A percentile compares a stretch with the other conserved stretches of the same genome.
These are phyloP conservation scores for Cladosporium austrohemisphaericum DNA, from an alignment of 2,329 filamentous ascomycete genomes.

Conservation along the genomic window DNA sequence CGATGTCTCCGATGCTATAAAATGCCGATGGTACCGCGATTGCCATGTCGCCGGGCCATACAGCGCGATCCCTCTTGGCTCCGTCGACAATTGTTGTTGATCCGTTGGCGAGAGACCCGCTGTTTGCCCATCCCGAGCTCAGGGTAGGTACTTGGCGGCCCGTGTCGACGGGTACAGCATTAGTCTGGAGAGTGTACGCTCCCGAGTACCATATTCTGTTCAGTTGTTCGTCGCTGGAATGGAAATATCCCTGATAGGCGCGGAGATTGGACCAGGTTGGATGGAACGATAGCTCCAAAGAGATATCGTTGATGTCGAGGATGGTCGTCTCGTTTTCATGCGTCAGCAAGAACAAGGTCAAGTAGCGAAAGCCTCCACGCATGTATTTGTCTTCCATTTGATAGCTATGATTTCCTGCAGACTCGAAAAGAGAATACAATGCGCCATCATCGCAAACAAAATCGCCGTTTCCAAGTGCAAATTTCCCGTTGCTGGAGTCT, in stretches of 20 bases:
- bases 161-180: constrained; percentile 27
- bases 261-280: constrained; percentile 46
- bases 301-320: constrained; percentile 38
- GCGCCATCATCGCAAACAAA: constrained; percentile 41
- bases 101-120: constrained; percentile 40
- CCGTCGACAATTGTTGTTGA: constrained; percentile 47
- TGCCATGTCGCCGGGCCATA: constrained; percentile 61
- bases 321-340: constrained; percentile 34
- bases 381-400: constrained; percentile 32
- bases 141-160: constrained; percentile 37
- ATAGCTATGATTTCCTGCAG: constrained; percentile 24
- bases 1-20: constrained; percentile 46
- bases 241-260: constrained; percentile 39
- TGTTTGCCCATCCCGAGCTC: constrained; percentile 39
- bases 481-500: constrained; percentile 42
- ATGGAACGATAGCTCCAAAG: constrained; percentile 46
- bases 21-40: constrained; percentile 49
- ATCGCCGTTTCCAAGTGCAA: constrained; percentile 25
- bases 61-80: constrained; percentile 56
- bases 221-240: constrained; percentile 41
- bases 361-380: constrained; percentile 53
- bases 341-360: constrained; percentile 39
- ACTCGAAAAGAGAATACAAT: constrained; percentile 42
- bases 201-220: constrained; percentile 46
- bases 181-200: constrained; percentile 37